phyloP scores from a whole-genome alignment of 2,329 filamentous ascomycete genomes.

The Teratosphaeria nubilosa region DNA sequence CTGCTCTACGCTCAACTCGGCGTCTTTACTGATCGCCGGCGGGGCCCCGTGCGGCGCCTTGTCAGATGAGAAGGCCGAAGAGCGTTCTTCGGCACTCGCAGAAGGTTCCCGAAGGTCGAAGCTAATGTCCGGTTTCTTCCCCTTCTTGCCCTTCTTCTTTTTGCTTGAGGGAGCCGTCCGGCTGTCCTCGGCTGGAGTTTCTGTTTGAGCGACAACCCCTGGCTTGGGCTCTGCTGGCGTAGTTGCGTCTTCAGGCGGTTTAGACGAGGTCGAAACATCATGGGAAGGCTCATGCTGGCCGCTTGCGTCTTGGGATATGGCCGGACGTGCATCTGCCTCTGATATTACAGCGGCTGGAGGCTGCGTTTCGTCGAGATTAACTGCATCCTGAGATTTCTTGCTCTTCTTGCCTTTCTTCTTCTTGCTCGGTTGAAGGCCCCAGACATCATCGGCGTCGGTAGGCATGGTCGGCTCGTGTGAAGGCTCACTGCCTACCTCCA shows the following conservation, averaged over 20 bases:
- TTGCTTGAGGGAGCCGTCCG: conserved; percentile 6
- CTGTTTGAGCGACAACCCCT: neutral
- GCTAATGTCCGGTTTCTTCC: neutral
- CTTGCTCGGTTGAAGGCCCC: neutral
- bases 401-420: conserved; percentile 18
- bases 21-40: neutral
- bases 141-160: conserved; percentile 11
- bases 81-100: neutral
- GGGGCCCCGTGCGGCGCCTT: neutral
- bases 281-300: neutral
- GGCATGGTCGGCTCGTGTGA: neutral
- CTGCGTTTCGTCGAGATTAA: neutral
- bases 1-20: neutral
- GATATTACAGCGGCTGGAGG: neutral
- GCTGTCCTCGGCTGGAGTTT: conserved; percentile 1
- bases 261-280: neutral
- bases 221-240: neutral
- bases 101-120: neutral
- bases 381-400: conserved; percentile 8
- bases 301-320: neutral
- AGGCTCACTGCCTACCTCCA: neutral
- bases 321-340: neutral
- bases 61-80: neutral
- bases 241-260: neutral
- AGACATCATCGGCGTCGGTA: neutral